phyloP scores from a whole-genome alignment of 495 filamentous ascomycete species.

The Penicillium longicatenatum region DNA sequence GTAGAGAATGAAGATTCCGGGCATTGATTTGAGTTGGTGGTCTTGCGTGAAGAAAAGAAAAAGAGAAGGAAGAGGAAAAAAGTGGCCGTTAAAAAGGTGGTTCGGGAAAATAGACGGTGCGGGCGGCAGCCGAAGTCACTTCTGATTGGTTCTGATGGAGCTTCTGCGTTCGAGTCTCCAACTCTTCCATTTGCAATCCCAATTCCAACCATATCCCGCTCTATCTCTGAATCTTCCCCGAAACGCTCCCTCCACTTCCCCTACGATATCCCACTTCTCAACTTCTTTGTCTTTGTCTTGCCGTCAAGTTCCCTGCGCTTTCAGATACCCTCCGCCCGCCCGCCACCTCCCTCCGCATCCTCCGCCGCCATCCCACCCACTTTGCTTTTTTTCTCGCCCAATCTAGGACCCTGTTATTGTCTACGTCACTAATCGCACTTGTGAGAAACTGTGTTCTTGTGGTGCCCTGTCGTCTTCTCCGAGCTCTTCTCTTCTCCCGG shows the following conservation, averaged over 20 bases:
- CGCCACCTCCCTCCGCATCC: slow-evolving; percentile 11
- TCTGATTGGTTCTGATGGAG: slow-evolving; percentile 38
- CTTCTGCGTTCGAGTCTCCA: slow-evolving; percentile 28
- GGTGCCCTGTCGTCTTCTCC: slow-evolving; percentile 25
- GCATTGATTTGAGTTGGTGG: slow-evolving; percentile 95
- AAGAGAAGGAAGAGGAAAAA: slow-evolving; percentile 20
- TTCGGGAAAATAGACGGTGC: slow-evolving; percentile 38
- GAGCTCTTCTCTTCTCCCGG: slow-evolving; percentile 30
- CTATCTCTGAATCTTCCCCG: neutral
- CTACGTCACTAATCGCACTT: slow-evolving; percentile 12
- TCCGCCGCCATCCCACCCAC: slow-evolving; percentile 9
- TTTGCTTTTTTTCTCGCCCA: slow-evolving; percentile 12
- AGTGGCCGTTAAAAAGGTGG: slow-evolving; percentile 10
- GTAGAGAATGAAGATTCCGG: slow-evolving; percentile 58
- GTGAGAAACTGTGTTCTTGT: slow-evolving; percentile 14
- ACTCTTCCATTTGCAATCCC: slow-evolving; percentile 17
- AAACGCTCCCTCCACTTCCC: neutral
- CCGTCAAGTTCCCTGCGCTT: slow-evolving; percentile 2
- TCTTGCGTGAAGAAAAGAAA: slow-evolving; percentile 59
- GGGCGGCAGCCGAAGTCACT: slow-evolving; percentile 23
- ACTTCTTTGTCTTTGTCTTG: neutral
- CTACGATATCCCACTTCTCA: neutral
- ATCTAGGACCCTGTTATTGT: slow-evolving; percentile 5
- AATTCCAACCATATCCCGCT: slow-evolving; percentile 9
- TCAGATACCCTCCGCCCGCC: neutral